phyloP scores from a whole-genome alignment of 179 eudicot species.

The Beta corolliflora region DNA sequence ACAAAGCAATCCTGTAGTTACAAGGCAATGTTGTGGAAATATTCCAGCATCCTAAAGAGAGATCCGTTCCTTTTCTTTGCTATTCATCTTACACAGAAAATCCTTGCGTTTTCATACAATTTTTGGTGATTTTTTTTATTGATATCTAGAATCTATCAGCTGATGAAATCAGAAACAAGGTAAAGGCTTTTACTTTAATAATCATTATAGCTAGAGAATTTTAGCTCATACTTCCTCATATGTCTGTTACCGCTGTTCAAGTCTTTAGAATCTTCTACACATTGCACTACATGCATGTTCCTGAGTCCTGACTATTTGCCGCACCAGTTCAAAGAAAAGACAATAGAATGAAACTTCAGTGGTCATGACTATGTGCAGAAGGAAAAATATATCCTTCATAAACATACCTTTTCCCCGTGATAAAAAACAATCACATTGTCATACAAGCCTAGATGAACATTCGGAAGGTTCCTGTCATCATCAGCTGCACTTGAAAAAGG shows the following conservation, averaged over 20 bases:
- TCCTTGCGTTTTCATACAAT: background rate
- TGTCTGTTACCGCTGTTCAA: background rate
- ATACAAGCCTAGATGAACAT: slow-evolving; percentile 81
- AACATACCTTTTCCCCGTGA: slow-evolving; percentile 83
- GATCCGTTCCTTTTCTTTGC: background rate
- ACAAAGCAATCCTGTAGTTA: background rate
- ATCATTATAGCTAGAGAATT: background rate
- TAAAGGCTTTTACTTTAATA: background rate
- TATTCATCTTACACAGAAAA: background rate
- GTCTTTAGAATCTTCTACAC: background rate
- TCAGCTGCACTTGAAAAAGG: slow-evolving; percentile 72
- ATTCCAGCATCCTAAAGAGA: background rate
- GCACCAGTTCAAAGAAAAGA: background rate
- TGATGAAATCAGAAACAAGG: background rate
- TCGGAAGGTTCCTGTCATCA: slow-evolving; percentile 87
- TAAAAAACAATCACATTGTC: slow-evolving; percentile 87
- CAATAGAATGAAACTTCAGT: background rate
- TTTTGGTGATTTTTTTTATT: background rate
- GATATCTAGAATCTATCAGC: background rate
- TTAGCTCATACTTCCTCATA: background rate
- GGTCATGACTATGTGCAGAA: background rate
- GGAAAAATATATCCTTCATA: slow-evolving; percentile 3
- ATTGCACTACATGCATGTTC: background rate
- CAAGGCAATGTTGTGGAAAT: slow-evolving; percentile 2
- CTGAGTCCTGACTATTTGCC: background rate